A percentile compares a stretch with the other conserved stretches of the same genome.
Evolutionary conservation across 2,329 filamentous ascomycete genomes (phyloP).

Genomic region (Diaporthe sp.): DNA sequence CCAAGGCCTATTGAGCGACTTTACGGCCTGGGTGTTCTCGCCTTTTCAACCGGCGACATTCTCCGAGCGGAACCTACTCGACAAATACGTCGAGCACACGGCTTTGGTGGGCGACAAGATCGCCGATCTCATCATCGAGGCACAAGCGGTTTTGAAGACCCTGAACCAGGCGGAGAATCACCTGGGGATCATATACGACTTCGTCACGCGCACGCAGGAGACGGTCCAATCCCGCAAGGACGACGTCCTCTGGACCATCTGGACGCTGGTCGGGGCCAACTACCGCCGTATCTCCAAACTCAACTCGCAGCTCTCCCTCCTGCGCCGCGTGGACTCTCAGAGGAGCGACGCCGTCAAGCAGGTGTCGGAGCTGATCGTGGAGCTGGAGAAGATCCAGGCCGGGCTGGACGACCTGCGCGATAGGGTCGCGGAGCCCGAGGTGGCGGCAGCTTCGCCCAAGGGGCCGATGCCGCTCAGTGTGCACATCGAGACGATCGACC

Average conservation of each 20-base stretch:
- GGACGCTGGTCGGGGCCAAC: conserved; percentile 83
- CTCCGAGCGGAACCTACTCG: conserved; percentile 74
- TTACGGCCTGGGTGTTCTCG: conserved; percentile 63
- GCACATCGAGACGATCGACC: conserved; percentile 81
- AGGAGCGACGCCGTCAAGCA: conserved; percentile 76
- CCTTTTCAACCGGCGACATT: conserved; percentile 75
- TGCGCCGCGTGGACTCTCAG: conserved; percentile 77
- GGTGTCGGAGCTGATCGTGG: conserved; percentile 78
- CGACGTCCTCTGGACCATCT: conserved; percentile 77
- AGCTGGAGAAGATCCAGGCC: conserved; percentile 80
- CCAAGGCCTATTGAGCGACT: conserved; percentile 54
- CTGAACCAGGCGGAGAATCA: conserved; percentile 79
- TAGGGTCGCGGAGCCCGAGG: conserved; percentile 75
- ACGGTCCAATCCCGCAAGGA: conserved; percentile 71
- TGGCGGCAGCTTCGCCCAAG: conserved; percentile 56
- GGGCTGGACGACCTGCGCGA: conserved; percentile 80
- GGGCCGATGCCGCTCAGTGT: conserved; percentile 75
- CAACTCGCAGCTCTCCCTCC: conserved; percentile 73
- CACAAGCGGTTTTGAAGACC: conserved; percentile 75
- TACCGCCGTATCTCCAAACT: conserved; percentile 71
- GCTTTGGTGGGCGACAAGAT: conserved; percentile 79
- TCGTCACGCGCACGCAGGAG: conserved; percentile 75
- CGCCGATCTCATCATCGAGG: conserved; percentile 75
- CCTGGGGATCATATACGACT: conserved; percentile 77
- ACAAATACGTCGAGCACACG: conserved; percentile 83